Evolutionary conservation across 1,284 basidiomycete species (phyloP), one percentile per base, ranked within the genome.

Genomic region (Entoloma clypeatum): DNA sequence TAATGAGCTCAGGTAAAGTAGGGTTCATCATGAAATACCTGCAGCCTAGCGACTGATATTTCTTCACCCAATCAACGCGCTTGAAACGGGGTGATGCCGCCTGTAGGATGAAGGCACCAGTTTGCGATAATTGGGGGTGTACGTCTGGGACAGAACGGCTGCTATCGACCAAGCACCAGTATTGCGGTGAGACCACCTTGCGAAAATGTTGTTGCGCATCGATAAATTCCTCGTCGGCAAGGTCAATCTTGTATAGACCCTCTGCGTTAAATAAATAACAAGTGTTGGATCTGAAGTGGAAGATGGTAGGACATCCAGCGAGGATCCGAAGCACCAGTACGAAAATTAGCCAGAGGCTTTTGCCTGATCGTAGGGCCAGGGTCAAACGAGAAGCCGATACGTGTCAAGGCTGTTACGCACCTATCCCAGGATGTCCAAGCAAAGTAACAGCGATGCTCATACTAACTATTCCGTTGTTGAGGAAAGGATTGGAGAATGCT

Each of bases 261-360:
- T 22, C 32, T 10, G 19, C 32, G 9, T 22, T 34, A 23, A 34
- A 22, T 34, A 34, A 22, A 14, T 34, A 34, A n/a, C 7, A 33
- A 13, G 9, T 1, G 10, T 34, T 34, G 32, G 19, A 3, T 34
- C 4, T 34, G 32, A 16, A 22, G 32, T 34, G 32, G 16, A 13
- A 34, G 19, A 34, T 34, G 19, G 32, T 34, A 22, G 32, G 32
- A 34, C 32, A 34, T 11, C 32, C 9, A 8, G 32, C 32, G 24
- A 34, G 32, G 33, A 34, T 22, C 32, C 32, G 19, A 34, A 34
- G 32, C 16, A 34, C 32, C 13, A 33, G 31, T 14, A 34, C 32
- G 4, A 34, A 19, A 34, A 34, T 34, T 14, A 34, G 10, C 19
- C 32, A 34, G 10, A 29, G 27, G 27, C 10, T 29, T 29, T 29